Base-by-base conservation (phyloP, 2,329 filamentous ascomycete species). In the Talaromyces sp. region DNA sequence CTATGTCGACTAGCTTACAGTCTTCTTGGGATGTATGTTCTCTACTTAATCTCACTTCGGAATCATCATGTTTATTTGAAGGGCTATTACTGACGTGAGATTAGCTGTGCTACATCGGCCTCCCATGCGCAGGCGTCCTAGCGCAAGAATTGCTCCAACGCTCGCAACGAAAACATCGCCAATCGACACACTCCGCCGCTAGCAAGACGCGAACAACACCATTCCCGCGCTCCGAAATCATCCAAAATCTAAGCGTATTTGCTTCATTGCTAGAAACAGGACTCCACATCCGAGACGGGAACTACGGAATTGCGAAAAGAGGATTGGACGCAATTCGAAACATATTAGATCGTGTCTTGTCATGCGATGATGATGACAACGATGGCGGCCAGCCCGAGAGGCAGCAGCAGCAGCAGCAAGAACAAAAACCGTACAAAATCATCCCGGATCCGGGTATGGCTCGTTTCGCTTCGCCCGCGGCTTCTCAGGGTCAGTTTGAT, bases 211-310 rank as follows among this genome's bases (percentile, higher is more conserved):
- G 57, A 11, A 49, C 41, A 11, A 41, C 45, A 13, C 59, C 64
- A 1, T 69, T 70, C 22, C 68, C 70, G 3, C 67, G 70, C 17
- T 69, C 70, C 4, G 65, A 69, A 25, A 59, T 71, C 9, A 69
- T 72, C 15, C 70, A 72, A 31, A 68, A 72, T 5, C 63, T 72
- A 3, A 69, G 67, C 41, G 68, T 72, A 9, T 70, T 71, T 10
- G 64, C 68, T 2, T 61, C 69, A 6, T 58, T 68, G 5, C 10
- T 69, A 10, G 67, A 68, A 22, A 68, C 57, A 9, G 65, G 65
- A 7, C 47, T 70, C 6, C 58, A 58, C 11, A 41, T 54, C 6
- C 61, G 63, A 17, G 58, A 69, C 9, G 68, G 69, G 0, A 66
- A 70, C 37, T 67, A 66, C 33, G 63, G 64, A 5, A 64, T 67